Base-by-base conservation (phyloP, 2,329 filamentous ascomycete species). In the Mycocentrospora acerina region DNA sequence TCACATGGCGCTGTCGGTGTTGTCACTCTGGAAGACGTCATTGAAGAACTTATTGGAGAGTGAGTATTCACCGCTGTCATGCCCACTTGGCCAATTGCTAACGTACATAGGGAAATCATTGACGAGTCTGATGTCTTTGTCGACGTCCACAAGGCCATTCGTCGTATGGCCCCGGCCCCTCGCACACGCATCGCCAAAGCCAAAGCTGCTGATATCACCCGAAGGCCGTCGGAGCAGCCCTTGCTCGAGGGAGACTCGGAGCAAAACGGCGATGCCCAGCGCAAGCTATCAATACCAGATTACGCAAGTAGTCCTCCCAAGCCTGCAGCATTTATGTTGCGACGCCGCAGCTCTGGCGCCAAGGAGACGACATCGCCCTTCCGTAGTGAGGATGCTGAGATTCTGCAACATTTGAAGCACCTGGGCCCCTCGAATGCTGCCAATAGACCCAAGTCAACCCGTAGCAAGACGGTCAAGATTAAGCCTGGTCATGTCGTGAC, bases 61-160 rank as follows among this genome's bases (percentile, higher is more conserved):
- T 91, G 75, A 68, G 87, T 82, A 12, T 9, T 22, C 10, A 18
- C 24, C n/a, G 4, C 11, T 24, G 25, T n/a, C 30, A 36, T 22
- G 19, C 7, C 16, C 26, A n/a, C 19, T 8, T 13, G 7, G 13
- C n/a, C 10, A 13, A 4, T 11, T 17, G 19, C 47, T 56, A 35
- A 62, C 35, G 24, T 5, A 16, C 32, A 9, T 41, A 90, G 87
- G 74, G 93, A 98, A 77, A 98, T 97, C 50, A 94, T 98, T 47
- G 93, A 98, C 64, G 93, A 98, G 68, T 97, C 91, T 0, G 93
- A 98, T 68, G 93, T 98, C 9, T 98, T 95, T 60, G 85, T 98
- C 49, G 93, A 98, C 66, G 90, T 98, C 2, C 93, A 97, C 75
- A 97, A 97, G 72, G 93, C 93, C 15, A 96, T 98, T 53, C 83